Conservation (phyloP, 164 flowering plant genomes). For the Cinnamomum micranthum region DNA sequence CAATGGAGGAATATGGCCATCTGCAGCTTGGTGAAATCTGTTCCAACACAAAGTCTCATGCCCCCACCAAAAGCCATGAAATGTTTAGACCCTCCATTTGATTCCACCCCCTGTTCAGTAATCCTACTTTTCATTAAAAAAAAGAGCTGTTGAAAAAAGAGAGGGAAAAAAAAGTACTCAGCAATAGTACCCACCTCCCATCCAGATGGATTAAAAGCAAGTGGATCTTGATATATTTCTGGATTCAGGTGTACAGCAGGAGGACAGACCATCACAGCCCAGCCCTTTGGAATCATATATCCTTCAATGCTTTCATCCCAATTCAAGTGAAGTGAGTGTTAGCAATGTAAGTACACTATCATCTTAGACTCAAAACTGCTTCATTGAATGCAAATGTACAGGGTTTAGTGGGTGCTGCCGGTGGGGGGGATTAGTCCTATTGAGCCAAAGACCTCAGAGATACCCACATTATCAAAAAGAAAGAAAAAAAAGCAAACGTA, state of each 20-base stretch:
- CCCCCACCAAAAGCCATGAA: constrained; percentile 53
- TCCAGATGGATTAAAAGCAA: constrained; percentile 78
- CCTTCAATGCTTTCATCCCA: constrained; percentile 29
- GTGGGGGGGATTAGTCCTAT: too few relatives aligned
- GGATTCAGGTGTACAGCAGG: constrained; percentile 94
- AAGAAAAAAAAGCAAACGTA: not conserved
- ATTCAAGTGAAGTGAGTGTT: too few relatives aligned
- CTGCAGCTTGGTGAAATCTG: constrained; percentile 37
- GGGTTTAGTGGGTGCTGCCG: too few relatives aligned
- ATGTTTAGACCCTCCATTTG: constrained; percentile 29
- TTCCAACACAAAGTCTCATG: constrained; percentile 43
- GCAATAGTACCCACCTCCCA: constrained; percentile 57
- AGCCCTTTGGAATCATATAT: constrained; percentile 82
- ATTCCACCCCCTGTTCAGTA: constrained; percentile 22
- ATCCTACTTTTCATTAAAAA: not conserved
- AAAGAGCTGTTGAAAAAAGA: not conserved
- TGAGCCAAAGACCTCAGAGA: too few relatives aligned
- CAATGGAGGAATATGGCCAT: constrained; percentile 39
- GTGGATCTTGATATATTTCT: constrained; percentile 60
- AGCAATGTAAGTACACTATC: too few relatives aligned
- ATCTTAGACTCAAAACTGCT: too few relatives aligned
- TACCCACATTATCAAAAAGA: too few relatives aligned
- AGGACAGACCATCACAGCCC: constrained; percentile 94
- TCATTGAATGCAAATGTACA: too few relatives aligned
- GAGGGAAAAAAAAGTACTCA: not conserved